Evolutionary conservation across 805 yeast genomes (phyloP), one percentile per base, ranked within the genome.

Genomic region (Candida ovalis): DNA sequence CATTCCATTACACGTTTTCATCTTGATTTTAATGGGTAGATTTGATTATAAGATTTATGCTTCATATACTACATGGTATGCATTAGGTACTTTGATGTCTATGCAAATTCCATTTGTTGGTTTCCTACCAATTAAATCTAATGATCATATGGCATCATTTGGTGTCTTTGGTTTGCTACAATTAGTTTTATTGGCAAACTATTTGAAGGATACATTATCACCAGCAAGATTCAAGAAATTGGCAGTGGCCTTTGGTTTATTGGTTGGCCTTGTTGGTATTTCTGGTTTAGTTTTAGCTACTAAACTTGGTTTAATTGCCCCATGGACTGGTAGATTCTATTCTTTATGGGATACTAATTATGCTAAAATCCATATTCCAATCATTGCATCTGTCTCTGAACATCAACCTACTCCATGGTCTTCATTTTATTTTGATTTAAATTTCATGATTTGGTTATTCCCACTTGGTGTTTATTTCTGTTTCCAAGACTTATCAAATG

Each of bases 351-450:
- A 94, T 67, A 94, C 99, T 4, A 86, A 80, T 67, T 94, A 95
- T 63, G 99, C 99, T 53, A 92, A 91, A 74, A 87, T 94, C 56
- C 99, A 94, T 66, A 94, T 94, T 61, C 99, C 99, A 40, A 94
- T 94, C 64, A 94, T 94, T 70, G 99, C 99, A 1, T 91, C 97
- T 3, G 99, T 94, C 35, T 88, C 97, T 13, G 99, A 94, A 73
- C 99, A 94, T 75, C 99, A 94, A 76, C 99, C 99, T 50, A 92
- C 98, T n/a, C 96, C 99, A 3, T 94, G 99, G 99, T 96, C 98
- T 10, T 82, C 97, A 12, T 95, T 94, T 68, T 94, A 89, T 79
- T 88, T 92, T 66, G 99, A 94, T 68, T 84, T 94, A 44, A 88
- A 83, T 61, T 80, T 92, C 76, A 76, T 94, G 70, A 88, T 92